phyloP scores from a whole-genome alignment of 768 basidiomycete genomes.

The Phanerochaete sordida region DNA sequence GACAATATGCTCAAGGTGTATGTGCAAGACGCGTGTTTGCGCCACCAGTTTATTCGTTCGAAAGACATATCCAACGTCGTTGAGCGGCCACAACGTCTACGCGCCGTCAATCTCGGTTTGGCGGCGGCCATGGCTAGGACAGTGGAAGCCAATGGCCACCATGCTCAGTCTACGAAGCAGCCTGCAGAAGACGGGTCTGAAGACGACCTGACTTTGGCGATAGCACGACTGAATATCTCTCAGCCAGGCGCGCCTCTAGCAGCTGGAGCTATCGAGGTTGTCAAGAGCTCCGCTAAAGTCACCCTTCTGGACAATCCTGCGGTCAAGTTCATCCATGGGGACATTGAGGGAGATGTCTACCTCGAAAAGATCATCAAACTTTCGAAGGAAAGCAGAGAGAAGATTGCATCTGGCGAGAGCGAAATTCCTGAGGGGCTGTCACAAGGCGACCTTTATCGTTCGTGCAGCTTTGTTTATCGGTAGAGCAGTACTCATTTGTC shows the following conservation, averaged over 20 bases:
- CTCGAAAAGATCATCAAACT: slow-evolving; percentile 59
- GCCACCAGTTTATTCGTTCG: slow-evolving; percentile 77
- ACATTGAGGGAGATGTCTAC: slow-evolving; percentile 63
- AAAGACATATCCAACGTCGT: slow-evolving; percentile 72
- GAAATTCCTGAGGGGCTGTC: slow-evolving; percentile 74
- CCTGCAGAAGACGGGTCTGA: background rate
- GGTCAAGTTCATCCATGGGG: slow-evolving; percentile 72
- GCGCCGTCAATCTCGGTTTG: slow-evolving; percentile 80
- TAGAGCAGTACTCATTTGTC: background rate
- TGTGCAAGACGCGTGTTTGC: slow-evolving; percentile 69
- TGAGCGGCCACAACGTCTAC: slow-evolving; percentile 88
- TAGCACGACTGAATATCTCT: slow-evolving; percentile 29
- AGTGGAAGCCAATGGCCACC: slow-evolving; percentile 38
- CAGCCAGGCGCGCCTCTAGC: background rate
- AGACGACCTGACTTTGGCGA: slow-evolving; percentile 44
- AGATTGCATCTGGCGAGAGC: slow-evolving; percentile 55
- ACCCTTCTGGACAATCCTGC: slow-evolving; percentile 59
- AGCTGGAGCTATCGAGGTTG: slow-evolving; percentile 33
- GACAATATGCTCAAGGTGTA: slow-evolving; percentile 26
- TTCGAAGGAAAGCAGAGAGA: slow-evolving; percentile 56
- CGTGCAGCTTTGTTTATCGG: slow-evolving; percentile 25
- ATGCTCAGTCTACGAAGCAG: background rate
- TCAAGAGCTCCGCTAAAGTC: slow-evolving; percentile 50
- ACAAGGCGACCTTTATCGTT: slow-evolving; percentile 84
- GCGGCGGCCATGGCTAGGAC: slow-evolving; percentile 70